phyloP scores from a whole-genome alignment of 1,284 basidiomycete genomes.

The Agroathelia rolfsii region DNA sequence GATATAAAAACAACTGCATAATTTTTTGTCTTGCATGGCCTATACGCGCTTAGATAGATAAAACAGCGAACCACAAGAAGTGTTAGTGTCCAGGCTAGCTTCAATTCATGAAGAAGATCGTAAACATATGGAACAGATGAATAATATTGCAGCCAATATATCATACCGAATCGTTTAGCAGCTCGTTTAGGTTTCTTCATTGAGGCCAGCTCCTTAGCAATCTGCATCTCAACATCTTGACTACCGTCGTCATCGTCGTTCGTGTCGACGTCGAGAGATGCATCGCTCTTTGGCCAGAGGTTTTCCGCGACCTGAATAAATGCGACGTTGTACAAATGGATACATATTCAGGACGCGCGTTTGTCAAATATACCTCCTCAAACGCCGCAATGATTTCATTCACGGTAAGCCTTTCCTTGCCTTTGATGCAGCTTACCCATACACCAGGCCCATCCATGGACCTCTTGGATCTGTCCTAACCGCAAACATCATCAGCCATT shows the following conservation, averaged over 20 bases:
- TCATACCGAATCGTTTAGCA: conserved; percentile 59
- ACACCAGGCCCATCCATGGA: conserved; percentile 68
- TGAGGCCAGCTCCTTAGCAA: conserved; percentile 58
- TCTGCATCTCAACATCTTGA: conserved; percentile 54
- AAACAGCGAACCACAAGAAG: conserved; percentile 56
- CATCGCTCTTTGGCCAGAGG: conserved; percentile 46
- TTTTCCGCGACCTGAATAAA: conserved; percentile 49
- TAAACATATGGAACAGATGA: conserved; percentile 8
- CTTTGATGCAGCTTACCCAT: conserved; percentile 75
- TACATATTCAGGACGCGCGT: not conserved
- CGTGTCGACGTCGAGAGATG: conserved; percentile 13
- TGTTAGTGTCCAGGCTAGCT: conserved; percentile 49
- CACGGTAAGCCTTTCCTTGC: conserved; percentile 68
- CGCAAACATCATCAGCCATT: no score
- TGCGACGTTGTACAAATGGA: conserved; percentile 5
- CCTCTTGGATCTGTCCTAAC: no score
- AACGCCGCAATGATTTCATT: conserved; percentile 72
- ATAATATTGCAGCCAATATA: conserved; percentile 1
- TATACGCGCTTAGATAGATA: conserved; percentile 2
- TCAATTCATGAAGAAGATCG: conserved; percentile 4
- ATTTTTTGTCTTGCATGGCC: conserved; percentile 6
- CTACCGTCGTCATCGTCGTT: conserved; percentile 24
- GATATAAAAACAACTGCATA: conserved; percentile 66
- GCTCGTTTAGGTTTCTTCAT: conserved; percentile 53
- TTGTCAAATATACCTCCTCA: conserved; percentile 46